Evolutionary conservation across 1,139 yeast genomes (phyloP), one percentile per base, ranked within the genome.

Genomic region (Taphrina flavorubra): DNA sequence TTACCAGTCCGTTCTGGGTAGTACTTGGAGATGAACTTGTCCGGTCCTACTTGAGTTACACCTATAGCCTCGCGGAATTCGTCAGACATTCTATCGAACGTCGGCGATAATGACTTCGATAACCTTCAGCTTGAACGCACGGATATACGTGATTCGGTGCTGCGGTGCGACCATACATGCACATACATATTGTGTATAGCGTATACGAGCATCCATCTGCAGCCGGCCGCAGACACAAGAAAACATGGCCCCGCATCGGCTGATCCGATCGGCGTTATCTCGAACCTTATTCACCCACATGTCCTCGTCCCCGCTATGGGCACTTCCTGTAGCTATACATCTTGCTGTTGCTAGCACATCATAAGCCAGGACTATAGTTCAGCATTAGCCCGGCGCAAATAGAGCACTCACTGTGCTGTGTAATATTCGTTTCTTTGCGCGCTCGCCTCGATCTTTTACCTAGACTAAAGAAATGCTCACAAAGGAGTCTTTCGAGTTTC

Each of bases 1-100:
- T 56, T 56, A 8, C 60, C 60, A 20, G 40, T 56, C 49, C 40
- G n/a, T 20, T 40, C 49, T 10, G 49, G 49, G n/a, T 56, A n/a
- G 46, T 56, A 39, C 14, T n/a, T 40, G 20, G 60, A 56, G 36
- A 56, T 40, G 42, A 36, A 37, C 25, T 14, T 16, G 34, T 53
- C 58, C 13, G 58, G 42, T 7, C 25, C 42, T 14, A 53, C 11
- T 31, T 53, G 58, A 31, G 40, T 3, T 2, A 53, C 42, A 13
- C 25, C 58, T n/a, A 53, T 53, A 18, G 18, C 13, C n/a, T 53
- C 42, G 20, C 47, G 47, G n/a, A 44, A 44, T 44, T 44, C 47
- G 47, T 44, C 20, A n/a, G 47, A 10, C 47, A 44, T 44, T n/a
- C 18, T 44, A 25, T 25, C 31, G 31, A 25, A 25, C 31, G 31